Evolutionary conservation across 805 yeast genomes (phyloP).

Genomic region (Nakazawaea wickerhamii): DNA sequence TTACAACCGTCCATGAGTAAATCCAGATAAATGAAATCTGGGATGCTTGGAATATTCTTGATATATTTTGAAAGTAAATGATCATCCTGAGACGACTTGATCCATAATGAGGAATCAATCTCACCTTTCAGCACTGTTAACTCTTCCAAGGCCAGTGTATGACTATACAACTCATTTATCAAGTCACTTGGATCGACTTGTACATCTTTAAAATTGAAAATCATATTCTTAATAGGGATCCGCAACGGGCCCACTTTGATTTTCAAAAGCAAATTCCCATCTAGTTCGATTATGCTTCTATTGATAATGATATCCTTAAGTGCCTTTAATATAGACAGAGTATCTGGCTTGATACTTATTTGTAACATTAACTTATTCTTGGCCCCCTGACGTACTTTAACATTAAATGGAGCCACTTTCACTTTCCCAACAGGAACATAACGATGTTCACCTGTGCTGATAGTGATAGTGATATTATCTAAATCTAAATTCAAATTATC

Average conservation of each 20-base stretch:
- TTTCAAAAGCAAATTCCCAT: conserved; percentile 7
- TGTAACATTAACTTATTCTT: conserved; percentile 1
- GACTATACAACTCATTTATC: conserved; percentile 6
- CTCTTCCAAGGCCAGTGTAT: neutral
- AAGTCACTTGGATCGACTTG: conserved; percentile 7
- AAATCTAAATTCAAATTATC: conserved; percentile 8
- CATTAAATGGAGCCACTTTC: conserved; percentile 4
- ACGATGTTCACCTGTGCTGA: neutral
- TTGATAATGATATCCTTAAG: conserved; percentile 2
- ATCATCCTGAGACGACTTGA: conserved; percentile 1
- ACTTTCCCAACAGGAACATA: conserved; percentile 7
- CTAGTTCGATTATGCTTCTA: neutral
- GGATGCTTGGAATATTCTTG: conserved; percentile 3
- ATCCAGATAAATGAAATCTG: conserved; percentile 1
- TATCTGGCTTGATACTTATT: conserved; percentile 7
- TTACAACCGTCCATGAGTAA: conserved; percentile 1
- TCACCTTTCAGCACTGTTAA: neutral
- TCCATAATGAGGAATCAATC: conserved; percentile 1
- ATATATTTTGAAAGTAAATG: neutral
- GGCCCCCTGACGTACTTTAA: conserved; percentile 5
- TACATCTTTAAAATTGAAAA: conserved; percentile 2
- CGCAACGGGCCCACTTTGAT: conserved; percentile 7
- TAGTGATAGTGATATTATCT: conserved; percentile 7
- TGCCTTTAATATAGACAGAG: conserved; percentile 3
- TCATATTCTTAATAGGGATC: conserved; percentile 4